A percentile compares a stretch with the other conserved stretches of the same genome.
phyloP scores from a whole-genome alignment of 768 basidiomycete species.

The Mycena vitilis region DNA sequence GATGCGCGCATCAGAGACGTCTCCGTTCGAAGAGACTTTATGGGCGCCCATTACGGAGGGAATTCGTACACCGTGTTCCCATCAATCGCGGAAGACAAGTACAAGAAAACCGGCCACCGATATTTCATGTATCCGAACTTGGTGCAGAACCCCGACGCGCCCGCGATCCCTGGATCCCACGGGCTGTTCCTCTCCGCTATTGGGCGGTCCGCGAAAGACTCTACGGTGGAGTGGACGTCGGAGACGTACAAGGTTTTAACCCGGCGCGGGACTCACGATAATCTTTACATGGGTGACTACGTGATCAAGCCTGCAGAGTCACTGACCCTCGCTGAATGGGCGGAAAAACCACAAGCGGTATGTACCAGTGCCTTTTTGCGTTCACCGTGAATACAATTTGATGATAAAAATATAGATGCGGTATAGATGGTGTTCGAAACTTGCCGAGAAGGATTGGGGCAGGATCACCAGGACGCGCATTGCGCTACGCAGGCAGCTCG shows the following conservation, averaged over 20 bases:
- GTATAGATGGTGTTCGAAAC: neutral
- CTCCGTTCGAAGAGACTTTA: conserved; percentile 24
- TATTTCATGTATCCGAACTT: conserved; percentile 31
- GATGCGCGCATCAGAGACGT: conserved; percentile 6
- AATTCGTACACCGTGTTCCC: conserved; percentile 3
- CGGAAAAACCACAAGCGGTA: neutral
- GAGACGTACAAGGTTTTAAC: conserved; percentile 17
- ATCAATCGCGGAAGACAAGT: neutral
- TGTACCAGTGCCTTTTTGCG: neutral
- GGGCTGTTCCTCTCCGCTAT: conserved; percentile 26
- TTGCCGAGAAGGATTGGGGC: conserved; percentile 43
- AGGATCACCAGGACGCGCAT: conserved; percentile 40
- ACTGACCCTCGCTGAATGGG: conserved; percentile 8
- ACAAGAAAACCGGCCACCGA: conserved; percentile 19
- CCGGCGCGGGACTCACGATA: conserved; percentile 5
- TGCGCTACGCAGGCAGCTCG: conserved; percentile 40
- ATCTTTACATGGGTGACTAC: conserved; percentile 27
- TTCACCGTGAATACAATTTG: neutral
- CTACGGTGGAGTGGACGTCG: neutral
- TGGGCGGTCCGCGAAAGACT: conserved; percentile 7
- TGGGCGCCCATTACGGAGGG: conserved; percentile 20
- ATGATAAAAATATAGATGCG: neutral
- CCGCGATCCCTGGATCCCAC: conserved; percentile 28
- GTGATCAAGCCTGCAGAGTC: conserved; percentile 13
- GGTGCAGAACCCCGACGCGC: conserved; percentile 26